Evolutionary conservation across 495 filamentous ascomycete genomes (phyloP), one percentile per base, ranked within the genome.

Genomic region (Cladorrhinum samala): DNA sequence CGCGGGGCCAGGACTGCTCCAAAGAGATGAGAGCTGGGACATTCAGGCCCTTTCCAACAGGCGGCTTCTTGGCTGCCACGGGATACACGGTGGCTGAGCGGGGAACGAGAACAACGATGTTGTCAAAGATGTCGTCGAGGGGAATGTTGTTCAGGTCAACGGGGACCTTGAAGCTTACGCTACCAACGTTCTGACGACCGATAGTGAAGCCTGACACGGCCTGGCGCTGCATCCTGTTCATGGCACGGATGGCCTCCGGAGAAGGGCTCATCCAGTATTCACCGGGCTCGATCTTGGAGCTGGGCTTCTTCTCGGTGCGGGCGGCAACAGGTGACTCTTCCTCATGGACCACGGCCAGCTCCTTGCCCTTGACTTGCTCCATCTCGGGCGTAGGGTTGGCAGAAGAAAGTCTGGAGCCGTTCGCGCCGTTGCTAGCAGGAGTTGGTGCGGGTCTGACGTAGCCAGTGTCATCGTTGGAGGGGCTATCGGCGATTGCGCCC

Each of bases 21-120:
- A 98, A 79, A 14, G 77, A 79, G 47, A 98, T 87, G 5, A 82
- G 81, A 0, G 93, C 88, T 1, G 91, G 91, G 3, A 96, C 87
- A 59, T 98, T 98, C 54, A 98, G 77, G 6, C 89, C 91, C 60
- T 88, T 86, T 44, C 94, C 94, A 49, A 80, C 75, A 2, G 83
- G 74, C 17, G 93, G 88, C 72, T 96, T 97, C 58, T 81, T 78
- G 1, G 75, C 71, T 27, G 79, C 72, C 33, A 86, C 82, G 8
- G 87, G 83, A 62, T 97, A 98, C 16, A 96, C 91, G 2, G 92
- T 94, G 41, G 88, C 85, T 25, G 83, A 82, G 16, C 93, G 86
- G 46, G 83, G 73, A 9, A 75, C 74, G 46, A 98, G 77, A 19
- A 84, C 71, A 33, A 96, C 87, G 62, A 96, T 85, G 8, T 74